Percentiles rank a stretch among this genome's conserved stretches.
phyloP scores from a whole-genome alignment of 2,329 filamentous ascomycete species.

The Hortaea sp. region DNA sequence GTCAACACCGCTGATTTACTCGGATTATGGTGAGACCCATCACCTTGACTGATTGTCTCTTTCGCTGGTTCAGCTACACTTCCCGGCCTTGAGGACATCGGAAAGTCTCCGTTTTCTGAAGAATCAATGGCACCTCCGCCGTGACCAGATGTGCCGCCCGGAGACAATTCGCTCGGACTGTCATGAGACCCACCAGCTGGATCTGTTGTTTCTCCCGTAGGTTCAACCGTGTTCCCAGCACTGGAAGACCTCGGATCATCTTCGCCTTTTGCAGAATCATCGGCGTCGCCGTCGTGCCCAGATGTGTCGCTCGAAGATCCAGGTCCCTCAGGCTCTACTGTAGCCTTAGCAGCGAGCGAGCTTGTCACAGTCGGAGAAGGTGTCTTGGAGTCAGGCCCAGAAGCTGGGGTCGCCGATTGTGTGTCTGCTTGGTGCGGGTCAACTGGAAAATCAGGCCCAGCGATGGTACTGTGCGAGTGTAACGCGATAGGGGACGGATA shows the following conservation, averaged over 20 bases:
- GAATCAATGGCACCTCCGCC: no score
- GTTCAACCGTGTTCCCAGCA: not conserved
- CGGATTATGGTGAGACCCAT: not conserved
- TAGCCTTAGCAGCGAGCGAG: not conserved
- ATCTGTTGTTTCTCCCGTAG: no score
- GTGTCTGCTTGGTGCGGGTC: not conserved
- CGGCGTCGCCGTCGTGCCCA: not conserved
- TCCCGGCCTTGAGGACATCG: not conserved
- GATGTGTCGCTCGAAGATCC: not conserved
- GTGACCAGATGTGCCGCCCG: no score
- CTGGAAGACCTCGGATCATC: not conserved
- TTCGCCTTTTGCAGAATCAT: not conserved
- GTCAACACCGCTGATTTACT: not conserved
- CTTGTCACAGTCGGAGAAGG: not conserved
- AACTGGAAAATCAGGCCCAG: constrained; percentile 1
- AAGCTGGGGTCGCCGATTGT: constrained; percentile 1
- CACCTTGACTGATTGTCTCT: no score
- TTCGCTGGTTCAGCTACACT: no score
- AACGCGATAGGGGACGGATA: constrained; percentile 3
- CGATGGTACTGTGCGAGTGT: not conserved
- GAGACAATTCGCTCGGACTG: no score
- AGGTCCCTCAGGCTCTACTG: not conserved
- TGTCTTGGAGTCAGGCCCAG: not conserved
- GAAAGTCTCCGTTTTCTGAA: not conserved
- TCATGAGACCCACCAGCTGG: no score